phyloP scores from a whole-genome alignment of 2,329 filamentous ascomycete species.

The Fusarium decemcellulare region DNA sequence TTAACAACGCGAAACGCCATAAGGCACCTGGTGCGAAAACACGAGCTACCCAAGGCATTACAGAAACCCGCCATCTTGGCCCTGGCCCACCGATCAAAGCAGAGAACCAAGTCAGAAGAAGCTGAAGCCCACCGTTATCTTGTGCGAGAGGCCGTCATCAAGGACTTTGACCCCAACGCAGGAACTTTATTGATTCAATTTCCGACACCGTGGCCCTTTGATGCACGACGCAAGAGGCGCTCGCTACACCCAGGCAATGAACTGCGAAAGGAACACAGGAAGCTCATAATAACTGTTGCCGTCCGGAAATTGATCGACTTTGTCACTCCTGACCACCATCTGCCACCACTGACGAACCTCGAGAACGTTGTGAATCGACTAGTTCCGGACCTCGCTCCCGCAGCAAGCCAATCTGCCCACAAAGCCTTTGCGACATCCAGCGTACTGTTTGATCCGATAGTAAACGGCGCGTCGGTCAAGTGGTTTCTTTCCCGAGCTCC shows the following conservation, averaged over 20 bases:
- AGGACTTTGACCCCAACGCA: conserved; percentile 61
- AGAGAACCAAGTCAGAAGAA: conserved; percentile 60
- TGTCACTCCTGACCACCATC: conserved; percentile 64
- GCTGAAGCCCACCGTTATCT: conserved; percentile 70
- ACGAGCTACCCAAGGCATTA: conserved; percentile 78
- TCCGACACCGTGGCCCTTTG: conserved; percentile 46
- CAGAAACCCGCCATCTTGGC: conserved; percentile 74
- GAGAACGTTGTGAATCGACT: conserved; percentile 62
- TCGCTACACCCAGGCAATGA: conserved; percentile 43
- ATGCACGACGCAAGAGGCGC: conserved; percentile 39
- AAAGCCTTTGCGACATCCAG: conserved; percentile 60
- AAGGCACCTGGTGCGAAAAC: conserved; percentile 72
- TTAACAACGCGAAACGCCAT: conserved; percentile 87
- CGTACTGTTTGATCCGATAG: conserved; percentile 55
- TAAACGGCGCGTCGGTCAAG: conserved; percentile 34
- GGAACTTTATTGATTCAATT: conserved; percentile 65
- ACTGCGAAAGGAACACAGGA: conserved; percentile 53
- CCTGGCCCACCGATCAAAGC: conserved; percentile 68
- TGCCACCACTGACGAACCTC: conserved; percentile 60
- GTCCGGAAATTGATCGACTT: conserved; percentile 64
- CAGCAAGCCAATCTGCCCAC: conserved; percentile 32
- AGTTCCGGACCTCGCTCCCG: conserved; percentile 60
- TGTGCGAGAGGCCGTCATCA: conserved; percentile 59
- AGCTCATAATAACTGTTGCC: conserved; percentile 61
- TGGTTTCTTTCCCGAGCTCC: conserved; percentile 65